phyloP scores from a whole-genome alignment of 495 filamentous ascomycete species.

The Daldinia caldariorum region DNA sequence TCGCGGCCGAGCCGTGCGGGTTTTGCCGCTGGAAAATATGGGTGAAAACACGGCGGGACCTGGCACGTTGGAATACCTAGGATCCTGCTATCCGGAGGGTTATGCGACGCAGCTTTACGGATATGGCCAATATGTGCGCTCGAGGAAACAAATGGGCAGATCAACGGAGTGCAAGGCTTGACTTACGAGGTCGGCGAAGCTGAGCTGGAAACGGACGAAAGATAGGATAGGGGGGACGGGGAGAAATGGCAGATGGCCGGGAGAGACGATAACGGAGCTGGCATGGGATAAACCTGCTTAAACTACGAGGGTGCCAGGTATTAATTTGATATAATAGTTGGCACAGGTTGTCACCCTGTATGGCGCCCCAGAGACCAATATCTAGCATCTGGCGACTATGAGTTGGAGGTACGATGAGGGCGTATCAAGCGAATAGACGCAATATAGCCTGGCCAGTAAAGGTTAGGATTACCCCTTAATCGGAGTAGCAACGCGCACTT shows the following conservation, averaged over 20 bases:
- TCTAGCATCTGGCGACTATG: too few species aligned
- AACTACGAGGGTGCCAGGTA: neutral
- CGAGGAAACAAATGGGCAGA: too few species aligned
- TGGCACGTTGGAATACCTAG: slow-evolving; percentile 16
- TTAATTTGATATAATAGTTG: neutral
- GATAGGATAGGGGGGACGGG: too few species aligned
- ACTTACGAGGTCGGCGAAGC: neutral
- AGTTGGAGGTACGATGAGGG: neutral
- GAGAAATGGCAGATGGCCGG: neutral
- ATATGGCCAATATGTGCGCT: neutral
- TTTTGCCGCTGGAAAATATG: slow-evolving; percentile 33
- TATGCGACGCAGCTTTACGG: neutral
- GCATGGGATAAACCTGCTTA: too few species aligned
- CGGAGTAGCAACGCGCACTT: too few species aligned
- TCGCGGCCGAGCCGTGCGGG: slow-evolving; percentile 14
- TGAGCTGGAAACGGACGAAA: neutral
- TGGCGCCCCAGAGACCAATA: neutral
- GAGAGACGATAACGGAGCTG: neutral
- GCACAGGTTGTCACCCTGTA: neutral
- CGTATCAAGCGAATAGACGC: too few species aligned
- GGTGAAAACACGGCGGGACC: neutral
- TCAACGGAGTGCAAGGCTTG: neutral
- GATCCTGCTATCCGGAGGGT: neutral
- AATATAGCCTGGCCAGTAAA: too few species aligned
- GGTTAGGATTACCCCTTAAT: too few species aligned